Conservation (phyloP, 2,329 filamentous ascomycete species). For the Fusarium chuoi region DNA sequence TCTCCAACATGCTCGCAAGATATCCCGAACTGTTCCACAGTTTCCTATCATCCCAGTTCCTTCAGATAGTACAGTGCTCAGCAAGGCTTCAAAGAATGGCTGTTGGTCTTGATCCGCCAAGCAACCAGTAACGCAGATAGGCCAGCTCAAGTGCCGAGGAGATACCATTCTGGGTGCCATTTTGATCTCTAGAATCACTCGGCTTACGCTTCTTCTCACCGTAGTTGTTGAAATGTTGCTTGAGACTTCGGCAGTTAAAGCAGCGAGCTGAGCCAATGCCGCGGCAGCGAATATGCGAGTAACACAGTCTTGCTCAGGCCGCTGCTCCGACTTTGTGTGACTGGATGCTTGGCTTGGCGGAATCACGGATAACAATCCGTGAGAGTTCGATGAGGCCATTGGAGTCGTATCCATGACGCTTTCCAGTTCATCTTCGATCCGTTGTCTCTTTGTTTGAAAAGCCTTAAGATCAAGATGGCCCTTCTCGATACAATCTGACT, state of each 20-base stretch:
- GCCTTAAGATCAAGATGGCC: neutral
- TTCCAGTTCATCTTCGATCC: neutral
- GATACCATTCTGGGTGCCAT: neutral
- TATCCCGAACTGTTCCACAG: neutral
- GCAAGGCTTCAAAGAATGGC: neutral
- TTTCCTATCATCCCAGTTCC: neutral
- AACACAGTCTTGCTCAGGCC: neutral
- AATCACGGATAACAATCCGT: rapidly evolving
- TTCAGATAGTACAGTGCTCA: rapidly evolving
- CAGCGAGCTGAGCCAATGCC: neutral
- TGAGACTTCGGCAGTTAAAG: neutral
- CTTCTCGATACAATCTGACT: rapidly evolving
- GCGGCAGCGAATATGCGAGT: slow-evolving; percentile 1
- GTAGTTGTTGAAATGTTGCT: rapidly evolving
- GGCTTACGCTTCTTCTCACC: neutral
- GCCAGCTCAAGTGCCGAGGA: neutral
- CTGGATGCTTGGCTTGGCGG: neutral
- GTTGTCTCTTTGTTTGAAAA: rapidly evolving
- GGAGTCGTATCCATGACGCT: neutral
- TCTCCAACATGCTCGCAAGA: neutral
- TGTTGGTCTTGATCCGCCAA: neutral
- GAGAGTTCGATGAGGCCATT: neutral
- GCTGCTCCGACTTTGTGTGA: neutral
- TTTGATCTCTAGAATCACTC: neutral
- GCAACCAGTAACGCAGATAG: neutral